Evolutionary conservation across 73 alveolate genomes (phyloP), one percentile per base, ranked within the genome.

Genomic region (Urostyla sp.): DNA sequence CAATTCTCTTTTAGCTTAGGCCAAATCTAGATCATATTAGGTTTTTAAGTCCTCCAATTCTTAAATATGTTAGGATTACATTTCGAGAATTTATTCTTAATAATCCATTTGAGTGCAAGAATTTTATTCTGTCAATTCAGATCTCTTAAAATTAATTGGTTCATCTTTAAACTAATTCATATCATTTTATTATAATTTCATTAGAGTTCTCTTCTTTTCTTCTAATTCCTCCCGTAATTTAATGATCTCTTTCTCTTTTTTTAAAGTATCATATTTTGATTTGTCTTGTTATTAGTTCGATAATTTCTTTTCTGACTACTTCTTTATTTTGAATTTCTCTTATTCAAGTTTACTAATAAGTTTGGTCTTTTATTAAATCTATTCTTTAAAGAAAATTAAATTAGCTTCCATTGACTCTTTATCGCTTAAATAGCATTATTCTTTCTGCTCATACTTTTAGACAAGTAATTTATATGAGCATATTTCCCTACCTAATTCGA

Each of bases 401-500:
- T 45, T 69, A 1, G 49, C 11, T 5, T 69, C 72, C 16, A 74
- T 43, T 7, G 77, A 0, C 21, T 72, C 40, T 3, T 31, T 44
- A 15, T 72, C 78, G 4, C 46, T 23, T 13, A 45, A 5, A 43
- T 23, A 20, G 0, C 20, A 21, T 20, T 23, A 38, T 1, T 44
- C 8, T n/a, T 32, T 27, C 5, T 8, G 23, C 26, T 74, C 74
- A 24, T 74, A 44, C 21, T 56, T 80, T n/a, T 38, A 13, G 6
- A 55, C 30, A 31, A 28, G 13, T 1, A 73, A 20, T 48, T 83
- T 83, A 8, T 36, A 58, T 16, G 92, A 21, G 11, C 50, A 37
- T 0, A 83, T 54, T 28, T 83, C 92, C 3, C 85, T 21, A 18
- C 86, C 84, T 0, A 74, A 36, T 13, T 72, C 87, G 6, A 67